Conservation (phyloP, 2,329 filamentous ascomycete species). For the Xylaria polymorpha region DNA sequence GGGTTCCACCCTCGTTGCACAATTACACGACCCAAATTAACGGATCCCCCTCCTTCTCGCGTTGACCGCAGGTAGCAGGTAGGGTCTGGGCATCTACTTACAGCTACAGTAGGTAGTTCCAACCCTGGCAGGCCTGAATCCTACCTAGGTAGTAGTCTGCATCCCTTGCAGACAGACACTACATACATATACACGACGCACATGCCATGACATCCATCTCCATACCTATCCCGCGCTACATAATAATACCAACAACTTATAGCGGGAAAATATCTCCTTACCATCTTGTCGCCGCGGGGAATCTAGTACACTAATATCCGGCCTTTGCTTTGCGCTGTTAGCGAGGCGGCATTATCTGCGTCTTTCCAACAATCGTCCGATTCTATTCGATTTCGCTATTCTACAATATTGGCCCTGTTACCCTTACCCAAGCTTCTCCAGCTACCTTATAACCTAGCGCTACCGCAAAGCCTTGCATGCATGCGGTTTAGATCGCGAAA, state of each 20-base stretch:
- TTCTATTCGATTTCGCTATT: conserved; percentile 5
- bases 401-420: neutral
- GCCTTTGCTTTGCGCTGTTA: conserved; percentile 15
- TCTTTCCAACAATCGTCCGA: conserved; percentile 9
- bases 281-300: conserved; percentile 21
- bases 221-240: conserved; percentile 11
- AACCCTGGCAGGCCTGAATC: conserved; percentile 14
- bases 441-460: neutral
- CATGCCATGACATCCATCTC: conserved; percentile 11
- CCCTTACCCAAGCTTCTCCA: neutral
- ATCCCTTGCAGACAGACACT: conserved; percentile 6
- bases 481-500: conserved; percentile 8
- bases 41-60: conserved; percentile 26
- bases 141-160: neutral
- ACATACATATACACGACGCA: neutral
- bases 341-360: neutral
- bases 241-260: conserved; percentile 15
- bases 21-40: conserved; percentile 33
- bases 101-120: too few species aligned
- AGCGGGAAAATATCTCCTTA: conserved; percentile 16
- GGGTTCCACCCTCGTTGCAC: conserved; percentile 29
- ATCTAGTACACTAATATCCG: neutral
- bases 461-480: conserved; percentile 10
- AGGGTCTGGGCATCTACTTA: conserved; percentile 11
- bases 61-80: conserved; percentile 12